phyloP scores from a whole-genome alignment of 2,329 filamentous ascomycete species.

The Orbilia javanica region DNA sequence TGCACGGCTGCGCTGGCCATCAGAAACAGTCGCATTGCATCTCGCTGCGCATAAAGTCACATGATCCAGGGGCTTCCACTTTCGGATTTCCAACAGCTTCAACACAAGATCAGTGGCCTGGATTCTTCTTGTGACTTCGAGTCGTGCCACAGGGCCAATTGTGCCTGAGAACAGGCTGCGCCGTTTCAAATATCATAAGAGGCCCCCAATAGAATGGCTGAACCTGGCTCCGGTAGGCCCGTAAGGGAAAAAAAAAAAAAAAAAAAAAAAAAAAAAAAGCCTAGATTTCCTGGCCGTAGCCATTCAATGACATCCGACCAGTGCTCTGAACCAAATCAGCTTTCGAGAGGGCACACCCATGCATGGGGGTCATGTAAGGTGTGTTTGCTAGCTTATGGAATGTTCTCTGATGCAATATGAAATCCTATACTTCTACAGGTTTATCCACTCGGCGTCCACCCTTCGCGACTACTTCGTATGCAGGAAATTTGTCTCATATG shows the following conservation, averaged over 20 bases:
- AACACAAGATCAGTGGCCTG: background rate
- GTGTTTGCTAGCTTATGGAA: background rate
- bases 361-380: background rate
- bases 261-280: too few species aligned
- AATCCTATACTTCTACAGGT: background rate
- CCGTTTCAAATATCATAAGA: background rate
- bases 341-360: background rate
- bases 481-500: background rate
- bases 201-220: background rate
- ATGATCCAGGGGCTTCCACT: conserved; percentile 13
- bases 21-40: conserved; percentile 21
- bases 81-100: conserved; percentile 9
- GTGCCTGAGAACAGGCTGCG: background rate
- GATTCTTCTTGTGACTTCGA: background rate
- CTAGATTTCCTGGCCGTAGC: background rate
- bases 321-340: background rate
- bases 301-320: background rate
- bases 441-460: background rate
- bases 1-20: background rate
- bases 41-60: conserved; percentile 12
- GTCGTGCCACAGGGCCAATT: background rate
- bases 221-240: background rate
- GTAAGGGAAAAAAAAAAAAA: too few species aligned
- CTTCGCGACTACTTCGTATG: background rate
- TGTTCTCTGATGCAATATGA: background rate